Percentiles rank a stretch among this genome's conserved stretches.
Evolutionary conservation across 2,329 filamentous ascomycete genomes (phyloP).

Genomic region (Penicillium sp.): DNA sequence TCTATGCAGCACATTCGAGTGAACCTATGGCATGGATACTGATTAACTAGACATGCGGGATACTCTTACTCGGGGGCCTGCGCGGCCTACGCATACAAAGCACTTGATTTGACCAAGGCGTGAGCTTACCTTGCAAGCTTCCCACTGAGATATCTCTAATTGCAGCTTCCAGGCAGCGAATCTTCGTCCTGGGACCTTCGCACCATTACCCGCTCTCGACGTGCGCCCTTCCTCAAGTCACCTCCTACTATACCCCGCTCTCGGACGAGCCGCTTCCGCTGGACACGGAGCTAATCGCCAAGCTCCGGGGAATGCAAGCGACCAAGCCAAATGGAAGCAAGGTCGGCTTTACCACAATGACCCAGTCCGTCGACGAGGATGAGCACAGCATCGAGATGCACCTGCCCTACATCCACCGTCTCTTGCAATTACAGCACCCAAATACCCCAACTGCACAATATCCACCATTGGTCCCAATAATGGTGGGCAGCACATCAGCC

Average conservation of each 20-base stretch:
- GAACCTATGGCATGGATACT: slow-evolving; percentile 2
- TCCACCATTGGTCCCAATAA: slow-evolving; percentile 77
- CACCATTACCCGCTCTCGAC: slow-evolving; percentile 79
- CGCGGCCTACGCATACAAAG: slow-evolving; percentile 92
- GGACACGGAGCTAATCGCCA: slow-evolving; percentile 43
- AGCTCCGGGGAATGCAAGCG: slow-evolving; percentile 33
- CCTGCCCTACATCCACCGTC: slow-evolving; percentile 86
- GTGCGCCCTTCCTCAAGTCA: slow-evolving; percentile 72
- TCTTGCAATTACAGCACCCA: slow-evolving; percentile 55
- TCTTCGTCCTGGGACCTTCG: slow-evolving; percentile 91
- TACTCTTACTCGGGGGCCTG: slow-evolving; percentile 89
- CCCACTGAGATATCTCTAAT: slow-evolving; percentile 3
- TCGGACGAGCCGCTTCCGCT: slow-evolving; percentile 44
- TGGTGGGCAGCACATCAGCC: slow-evolving; percentile 72
- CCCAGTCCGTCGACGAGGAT: slow-evolving; percentile 63
- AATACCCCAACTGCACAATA: slow-evolving; percentile 55
- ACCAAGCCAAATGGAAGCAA: slow-evolving; percentile 32
- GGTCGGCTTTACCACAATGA: slow-evolving; percentile 56
- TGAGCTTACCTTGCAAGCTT: slow-evolving; percentile 38
- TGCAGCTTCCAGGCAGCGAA: slow-evolving; percentile 62
- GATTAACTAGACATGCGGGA: slow-evolving; percentile 72
- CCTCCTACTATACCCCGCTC: slow-evolving; percentile 47
- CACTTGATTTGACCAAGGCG: slow-evolving; percentile 75
- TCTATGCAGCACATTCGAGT: too few species aligned
- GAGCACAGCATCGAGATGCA: slow-evolving; percentile 99